Evolutionary conservation across 2,329 filamentous ascomycete species (phyloP), one percentile per base, ranked within the genome.

Genomic region (Exserohilum rostratum): DNA sequence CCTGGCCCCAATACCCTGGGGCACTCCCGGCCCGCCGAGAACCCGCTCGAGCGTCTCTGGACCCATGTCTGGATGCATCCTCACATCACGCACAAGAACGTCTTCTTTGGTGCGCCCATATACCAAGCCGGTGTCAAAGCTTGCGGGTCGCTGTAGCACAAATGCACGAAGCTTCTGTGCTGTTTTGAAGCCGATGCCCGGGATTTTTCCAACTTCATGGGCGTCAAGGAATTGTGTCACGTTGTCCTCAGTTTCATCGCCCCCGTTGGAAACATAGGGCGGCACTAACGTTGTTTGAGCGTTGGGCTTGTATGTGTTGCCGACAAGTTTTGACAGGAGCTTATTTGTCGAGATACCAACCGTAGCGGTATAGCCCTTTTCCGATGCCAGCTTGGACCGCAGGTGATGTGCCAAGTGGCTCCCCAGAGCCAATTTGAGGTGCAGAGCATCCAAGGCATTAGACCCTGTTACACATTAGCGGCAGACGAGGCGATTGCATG

Each of bases 261-360:
- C 57, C 7, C 6, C 46, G 9, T 51, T 45, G 18, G 60, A 65
- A 3, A 79, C 78, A 49, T 85, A 84, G 1, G 89, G 85, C 5
- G 89, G 87, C 38, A 96, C 76, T 6, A 98, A 78, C 0, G 90
- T 91, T 0, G 93, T 98, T 74, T 98, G 95, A 57, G 86, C 89
- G 54, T 88, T 87, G 1, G 93, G 93, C 76, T 98, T 98, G 72
- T 97, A 86, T 54, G 88, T 80, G 71, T 86, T 90, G 11, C 93
- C 93, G 9, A 87, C 90, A 12, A 98, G 82, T 74, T 98, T 98
- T 54, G 90, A 87, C 10, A 96, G 80, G 5, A 93, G 76, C 74
- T 98, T 98, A 68, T 89, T 93, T 0, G 91, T 96, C 2, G 92
- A 89, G 18, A 98, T 86, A 3, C 93, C 93, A 37, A 90, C 92